Base-by-base conservation (phyloP, 2,329 filamentous ascomycete genomes). In the Mariannaea sp. region DNA sequence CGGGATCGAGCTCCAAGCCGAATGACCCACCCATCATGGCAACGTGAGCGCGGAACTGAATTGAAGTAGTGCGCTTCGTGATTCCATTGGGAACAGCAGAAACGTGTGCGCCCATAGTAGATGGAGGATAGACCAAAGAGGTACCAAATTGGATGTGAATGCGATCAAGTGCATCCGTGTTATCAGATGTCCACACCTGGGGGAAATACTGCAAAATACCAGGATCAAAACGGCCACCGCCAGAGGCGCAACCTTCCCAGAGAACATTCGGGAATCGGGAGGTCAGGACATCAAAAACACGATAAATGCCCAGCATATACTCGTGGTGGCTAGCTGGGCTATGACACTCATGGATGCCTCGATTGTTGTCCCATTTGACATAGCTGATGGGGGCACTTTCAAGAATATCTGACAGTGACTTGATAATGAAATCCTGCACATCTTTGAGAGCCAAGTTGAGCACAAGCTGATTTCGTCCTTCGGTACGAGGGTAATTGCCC, bases 21-120 rank as follows among this genome's bases (percentile, higher is more conserved):
- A 87, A 87, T 0, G 82, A 85, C 2, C 84, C 84, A 49, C 85
- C 85, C 84, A 87, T 87, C 74, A 86, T 83, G 5, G 85, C 85
- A 0, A 87, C 84, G 49, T 87, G 84, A 0, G 80, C 83, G 27
- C 85, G 82, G 72, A 87, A 87, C 1, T 69, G 67, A 10, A 87
- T 75, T 0, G 83, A 78, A 1, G 80, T 80, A 1, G 76, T 80
- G 16, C 84, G 81, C 0, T 73, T 68, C 0, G 82, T 85, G 27
- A 82, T 69, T 0, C 79, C 76, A 58, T 87, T 87, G 1, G 84
- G 84, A 0, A 85, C 77, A 0, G 78, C 78, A 7, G 81, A 84
- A 27, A 87, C 73, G 65, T 88, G 85, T n/a, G 83, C 85, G 1
- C 81, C 84, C 83, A 87, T 87, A 1, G 83, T 73, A 0, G 81